Evolutionary conservation across 108 stramenopile species (phyloP).

Genomic region (Mayamaea pseudoterrestris): DNA sequence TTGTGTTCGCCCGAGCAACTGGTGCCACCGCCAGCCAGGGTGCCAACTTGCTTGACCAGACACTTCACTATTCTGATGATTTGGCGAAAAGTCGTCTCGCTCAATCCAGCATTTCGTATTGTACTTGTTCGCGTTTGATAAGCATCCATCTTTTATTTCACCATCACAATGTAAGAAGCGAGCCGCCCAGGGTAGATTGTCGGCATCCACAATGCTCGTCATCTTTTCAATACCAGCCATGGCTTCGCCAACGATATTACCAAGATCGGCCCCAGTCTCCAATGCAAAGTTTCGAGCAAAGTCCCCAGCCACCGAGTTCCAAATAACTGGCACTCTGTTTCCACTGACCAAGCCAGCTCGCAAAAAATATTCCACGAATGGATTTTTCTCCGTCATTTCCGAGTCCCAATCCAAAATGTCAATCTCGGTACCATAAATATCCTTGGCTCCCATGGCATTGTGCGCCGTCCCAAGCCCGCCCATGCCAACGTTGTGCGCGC

Average conservation of each 20-base stretch:
- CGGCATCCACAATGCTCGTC: slow-evolving; percentile 31
- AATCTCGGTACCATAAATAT: slow-evolving; percentile 36
- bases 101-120: slow-evolving; percentile 58
- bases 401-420: slow-evolving; percentile 51
- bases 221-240: slow-evolving; percentile 35
- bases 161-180: slow-evolving; percentile 50
- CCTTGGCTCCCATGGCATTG: slow-evolving; percentile 21
- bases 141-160: slow-evolving; percentile 26
- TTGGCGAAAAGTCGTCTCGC: slow-evolving; percentile 24
- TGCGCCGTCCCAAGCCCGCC: slow-evolving; percentile 24
- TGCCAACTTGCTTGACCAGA: slow-evolving; percentile 39
- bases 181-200: slow-evolving; percentile 48
- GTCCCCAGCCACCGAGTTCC: slow-evolving; percentile 41
- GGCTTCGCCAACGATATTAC: slow-evolving; percentile 46
- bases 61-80: slow-evolving; percentile 9
- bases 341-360: slow-evolving; percentile 51
- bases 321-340: slow-evolving; percentile 49
- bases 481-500: slow-evolving; percentile 31
- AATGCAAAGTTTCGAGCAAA: slow-evolving; percentile 42
- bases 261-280: slow-evolving; percentile 59
- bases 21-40: slow-evolving; percentile 69
- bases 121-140: slow-evolving; percentile 40
- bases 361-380: slow-evolving; percentile 34
- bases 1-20: no score
- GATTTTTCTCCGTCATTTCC: slow-evolving; percentile 5